Conservation (phyloP, 306 rosid species). For the Ceratonia siliqua region DNA sequence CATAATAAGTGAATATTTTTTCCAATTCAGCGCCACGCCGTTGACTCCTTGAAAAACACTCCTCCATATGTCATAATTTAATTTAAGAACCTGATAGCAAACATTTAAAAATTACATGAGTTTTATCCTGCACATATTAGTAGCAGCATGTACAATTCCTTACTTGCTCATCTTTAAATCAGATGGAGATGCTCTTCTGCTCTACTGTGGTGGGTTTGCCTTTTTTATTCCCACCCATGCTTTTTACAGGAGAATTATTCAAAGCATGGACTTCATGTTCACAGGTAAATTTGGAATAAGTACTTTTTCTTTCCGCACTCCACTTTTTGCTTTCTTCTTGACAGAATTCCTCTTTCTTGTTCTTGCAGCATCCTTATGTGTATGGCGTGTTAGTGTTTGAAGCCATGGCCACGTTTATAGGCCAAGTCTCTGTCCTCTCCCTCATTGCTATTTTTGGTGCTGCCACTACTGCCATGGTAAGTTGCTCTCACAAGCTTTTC, state of each 20-base stretch:
- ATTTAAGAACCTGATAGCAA: too few relatives aligned
- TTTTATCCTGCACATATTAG: too few relatives aligned
- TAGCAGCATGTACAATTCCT: background rate
- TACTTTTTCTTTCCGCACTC: background rate
- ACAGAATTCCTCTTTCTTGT: slow-evolving; percentile 32
- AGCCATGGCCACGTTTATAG: slow-evolving; percentile 91
- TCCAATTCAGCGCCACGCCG: too few relatives aligned
- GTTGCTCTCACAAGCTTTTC: slow-evolving; percentile 35
- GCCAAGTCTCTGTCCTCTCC: slow-evolving; percentile 94
- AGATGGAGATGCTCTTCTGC: slow-evolving; percentile 99
- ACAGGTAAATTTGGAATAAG: slow-evolving; percentile 59
- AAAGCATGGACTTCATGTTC: slow-evolving; percentile 93
- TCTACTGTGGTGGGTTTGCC: slow-evolving; percentile 94
- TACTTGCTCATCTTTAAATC: slow-evolving; percentile 24
- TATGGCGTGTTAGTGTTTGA: slow-evolving; percentile 89
- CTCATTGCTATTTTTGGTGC: slow-evolving; percentile 94
- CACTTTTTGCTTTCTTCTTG: slow-evolving; percentile 4
- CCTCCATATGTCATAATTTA: too few relatives aligned
- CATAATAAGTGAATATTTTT: too few relatives aligned
- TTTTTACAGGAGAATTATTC: slow-evolving; percentile 90
- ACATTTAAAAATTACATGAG: too few relatives aligned
- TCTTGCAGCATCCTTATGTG: slow-evolving; percentile 85
- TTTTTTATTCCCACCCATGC: slow-evolving; percentile 94
- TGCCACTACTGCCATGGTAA: slow-evolving; percentile 97
- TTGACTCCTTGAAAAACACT: too few relatives aligned